These are phyloP conservation scores for Colletotrichum neosansevieriae DNA, from an alignment of 2,329 filamentous ascomycete genomes.

Conservation along the genomic window DNA sequence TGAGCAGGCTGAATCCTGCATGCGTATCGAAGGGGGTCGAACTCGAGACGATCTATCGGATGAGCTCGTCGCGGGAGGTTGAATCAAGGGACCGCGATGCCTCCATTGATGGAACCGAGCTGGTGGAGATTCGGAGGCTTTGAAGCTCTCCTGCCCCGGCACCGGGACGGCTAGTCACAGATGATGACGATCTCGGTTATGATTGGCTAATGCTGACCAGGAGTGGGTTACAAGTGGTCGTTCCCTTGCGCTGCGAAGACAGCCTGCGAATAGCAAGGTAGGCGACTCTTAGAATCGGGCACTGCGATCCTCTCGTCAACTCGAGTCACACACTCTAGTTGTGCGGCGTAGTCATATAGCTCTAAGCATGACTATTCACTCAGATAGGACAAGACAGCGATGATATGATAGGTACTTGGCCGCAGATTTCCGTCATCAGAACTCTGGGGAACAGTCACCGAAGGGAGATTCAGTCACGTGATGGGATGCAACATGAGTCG, in stretches of 20 bases:
- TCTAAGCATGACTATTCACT: too few relatives aligned
- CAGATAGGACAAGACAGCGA: too few relatives aligned
- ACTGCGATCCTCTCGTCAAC: too few relatives aligned
- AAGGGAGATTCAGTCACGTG: constrained; percentile 19
- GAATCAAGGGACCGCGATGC: constrained; percentile 22
- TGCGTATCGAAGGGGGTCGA: background rate
- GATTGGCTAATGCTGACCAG: constrained; percentile 10
- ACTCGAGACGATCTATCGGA: constrained; percentile 11
- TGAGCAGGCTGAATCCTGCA: background rate
- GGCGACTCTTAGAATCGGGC: too few relatives aligned
- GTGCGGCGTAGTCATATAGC: too few relatives aligned
- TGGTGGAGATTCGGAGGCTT: constrained; percentile 14
- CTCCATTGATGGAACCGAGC: constrained; percentile 30
- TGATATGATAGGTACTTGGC: too few relatives aligned
- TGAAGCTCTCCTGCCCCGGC: constrained; percentile 30
- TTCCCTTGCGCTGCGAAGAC: background rate
- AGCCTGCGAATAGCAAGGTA: background rate
- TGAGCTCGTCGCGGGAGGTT: constrained; percentile 12
- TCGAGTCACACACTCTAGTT: too few relatives aligned
- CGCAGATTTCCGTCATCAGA: too few relatives aligned
- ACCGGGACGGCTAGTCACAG: constrained; percentile 18
- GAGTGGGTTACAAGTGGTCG: background rate
- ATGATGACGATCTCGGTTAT: background rate
- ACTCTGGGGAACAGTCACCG: too few relatives aligned
- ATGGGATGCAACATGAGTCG: constrained; percentile 10